phyloP scores from a whole-genome alignment of 805 yeast species.

The Kodamaea restingae region DNA sequence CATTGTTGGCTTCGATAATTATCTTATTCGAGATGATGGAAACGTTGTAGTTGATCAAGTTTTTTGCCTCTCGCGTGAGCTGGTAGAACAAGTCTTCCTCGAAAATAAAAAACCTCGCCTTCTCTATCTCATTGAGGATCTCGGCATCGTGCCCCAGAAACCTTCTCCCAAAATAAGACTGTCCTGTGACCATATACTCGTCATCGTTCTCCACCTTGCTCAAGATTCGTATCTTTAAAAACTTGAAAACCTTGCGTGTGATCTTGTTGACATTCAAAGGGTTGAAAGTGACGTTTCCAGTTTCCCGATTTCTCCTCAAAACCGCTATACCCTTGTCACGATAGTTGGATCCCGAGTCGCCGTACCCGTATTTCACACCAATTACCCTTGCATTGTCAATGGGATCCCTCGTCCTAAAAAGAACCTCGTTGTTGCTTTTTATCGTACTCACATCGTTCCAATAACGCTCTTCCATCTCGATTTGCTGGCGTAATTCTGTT shows the following conservation, averaged over 20 bases:
- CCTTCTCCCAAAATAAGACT: conserved; percentile 36
- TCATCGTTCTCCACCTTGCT: conserved; percentile 43
- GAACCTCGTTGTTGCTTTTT: conserved; percentile 49
- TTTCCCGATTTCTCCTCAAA: conserved; percentile 45
- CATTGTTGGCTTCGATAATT: conserved; percentile 59
- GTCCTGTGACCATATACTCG: conserved; percentile 56
- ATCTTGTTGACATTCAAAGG: conserved; percentile 33
- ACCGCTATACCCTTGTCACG: conserved; percentile 74
- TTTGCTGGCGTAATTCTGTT: conserved; percentile 48
- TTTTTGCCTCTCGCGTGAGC: conserved; percentile 69
- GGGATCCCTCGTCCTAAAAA: conserved; percentile 64
- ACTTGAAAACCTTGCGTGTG: conserved; percentile 38
- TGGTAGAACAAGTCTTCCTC: conserved; percentile 87
- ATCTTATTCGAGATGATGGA: conserved; percentile 61
- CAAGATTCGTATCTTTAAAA: conserved; percentile 57
- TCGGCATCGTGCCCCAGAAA: conserved; percentile 15
- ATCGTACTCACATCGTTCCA: conserved; percentile 57
- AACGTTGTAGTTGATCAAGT: conserved; percentile 65
- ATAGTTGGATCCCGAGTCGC: conserved; percentile 82
- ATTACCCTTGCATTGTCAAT: conserved; percentile 45
- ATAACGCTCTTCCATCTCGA: conserved; percentile 58
- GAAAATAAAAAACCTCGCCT: conserved; percentile 70
- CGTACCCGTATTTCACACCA: conserved; percentile 87
- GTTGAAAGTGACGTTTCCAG: conserved; percentile 32
- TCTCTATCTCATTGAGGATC: conserved; percentile 52